Evolutionary conservation across 495 filamentous ascomycete genomes (phyloP), one percentile per base, ranked within the genome.

Genomic region (Usnea hakonensis): DNA sequence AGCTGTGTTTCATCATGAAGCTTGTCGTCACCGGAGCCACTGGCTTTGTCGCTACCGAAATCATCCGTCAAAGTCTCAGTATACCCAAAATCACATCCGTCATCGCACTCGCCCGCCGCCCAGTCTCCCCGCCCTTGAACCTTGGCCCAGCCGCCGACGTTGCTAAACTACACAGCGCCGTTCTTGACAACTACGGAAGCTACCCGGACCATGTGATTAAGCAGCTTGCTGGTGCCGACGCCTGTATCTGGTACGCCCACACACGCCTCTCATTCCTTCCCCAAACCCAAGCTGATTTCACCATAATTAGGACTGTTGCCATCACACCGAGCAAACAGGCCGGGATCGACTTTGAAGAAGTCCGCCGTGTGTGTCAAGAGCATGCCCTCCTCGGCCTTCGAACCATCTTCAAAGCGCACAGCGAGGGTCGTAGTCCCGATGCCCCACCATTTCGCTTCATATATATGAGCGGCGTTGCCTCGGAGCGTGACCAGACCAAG

Each of bases 1-100:
- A n/a, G n/a, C n/a, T n/a, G n/a, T n/a, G n/a, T n/a, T n/a, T n/a
- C n/a, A n/a, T 43, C 8, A 84, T 82, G 81, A 84, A 83, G 65
- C 74, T 83, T 54, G 76, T 83, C 57, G 64, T 84, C 33, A 72
- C 74, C 38, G 80, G 81, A 7, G 73, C 79, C 2, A 79, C 75
- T 8, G 79, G 80, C 17, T 77, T 78, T 52, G 70, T 82, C 10
- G 79, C 70, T 36, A 69, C 61, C 8, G 79, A 81, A 64, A 41
- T 81, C 33, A 69, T 82, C 64, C 70, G 71, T 64, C 75, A 77
- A 71, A 69, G 72, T 48, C 66, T 79, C 36, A 55, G 63, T 14
- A 66, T 70, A 52, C 65, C 66, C 21, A 64, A 69, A 26, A 71
- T 79, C 54, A 75, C 74, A 0, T 73, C 70, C 23, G 58, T 81